Percentiles rank a stretch among this genome's conserved stretches.
phyloP scores from a whole-genome alignment of 768 basidiomycete species.

The Pholiota conissans region DNA sequence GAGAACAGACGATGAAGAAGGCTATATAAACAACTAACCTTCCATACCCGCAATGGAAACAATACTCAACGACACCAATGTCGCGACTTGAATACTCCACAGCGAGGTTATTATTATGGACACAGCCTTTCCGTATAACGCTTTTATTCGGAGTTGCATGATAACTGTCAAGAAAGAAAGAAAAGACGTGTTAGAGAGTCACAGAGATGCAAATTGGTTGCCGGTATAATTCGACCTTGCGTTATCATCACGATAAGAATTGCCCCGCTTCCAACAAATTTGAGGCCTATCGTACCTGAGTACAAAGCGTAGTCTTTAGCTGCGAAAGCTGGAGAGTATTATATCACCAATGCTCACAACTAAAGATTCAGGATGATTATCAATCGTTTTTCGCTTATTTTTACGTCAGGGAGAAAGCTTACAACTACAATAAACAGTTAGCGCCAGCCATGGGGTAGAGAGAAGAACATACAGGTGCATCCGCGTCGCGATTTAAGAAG shows the following conservation, averaged over 20 bases:
- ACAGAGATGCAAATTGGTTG: neutral
- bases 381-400: neutral
- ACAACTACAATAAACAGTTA: neutral
- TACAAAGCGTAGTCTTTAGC: neutral
- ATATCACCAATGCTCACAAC: neutral
- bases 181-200: too few species aligned
- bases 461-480: neutral
- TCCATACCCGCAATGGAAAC: neutral
- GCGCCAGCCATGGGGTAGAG: constrained; percentile 10
- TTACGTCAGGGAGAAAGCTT: neutral
- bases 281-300: constrained; percentile 23
- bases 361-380: neutral
- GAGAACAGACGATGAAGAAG: neutral
- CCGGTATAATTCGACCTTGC: constrained; percentile 19
- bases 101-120: constrained; percentile 14
- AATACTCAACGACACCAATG: neutral
- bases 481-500: constrained; percentile 17
- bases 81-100: constrained; percentile 18
- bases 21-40: neutral
- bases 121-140: constrained; percentile 21
- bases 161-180: constrained; percentile 17
- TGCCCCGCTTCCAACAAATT: constrained; percentile 17
- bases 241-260: constrained; percentile 23
- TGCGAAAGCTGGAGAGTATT: too few species aligned
- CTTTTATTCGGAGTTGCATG: constrained; percentile 26